A percentile compares a stretch with the other conserved stretches of the same genome.
These are phyloP conservation scores for Stachybotrys chlorohalonatus DNA, from an alignment of 2,329 filamentous ascomycete species.

Conservation along the genomic window DNA sequence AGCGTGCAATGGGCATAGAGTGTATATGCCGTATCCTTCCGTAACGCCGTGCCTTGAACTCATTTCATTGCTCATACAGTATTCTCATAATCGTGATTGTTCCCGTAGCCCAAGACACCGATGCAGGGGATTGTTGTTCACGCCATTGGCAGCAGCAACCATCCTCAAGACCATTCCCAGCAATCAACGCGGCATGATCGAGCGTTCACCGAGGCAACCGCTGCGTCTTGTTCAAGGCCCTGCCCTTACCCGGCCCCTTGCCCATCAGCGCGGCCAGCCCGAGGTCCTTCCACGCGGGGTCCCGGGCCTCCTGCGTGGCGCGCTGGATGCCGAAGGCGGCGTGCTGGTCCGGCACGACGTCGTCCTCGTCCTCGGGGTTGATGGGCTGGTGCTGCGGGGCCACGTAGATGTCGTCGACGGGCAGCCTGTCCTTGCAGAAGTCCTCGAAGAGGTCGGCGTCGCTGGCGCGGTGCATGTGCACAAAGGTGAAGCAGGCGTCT, in stretches of 20 bases:
- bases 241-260: slow-evolving; percentile 38
- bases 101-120: too few species aligned
- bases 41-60: not conserved
- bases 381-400: slow-evolving; percentile 69
- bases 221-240: slow-evolving; percentile 9
- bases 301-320: slow-evolving; percentile 62
- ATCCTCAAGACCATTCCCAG: too few species aligned
- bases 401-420: slow-evolving; percentile 77
- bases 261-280: slow-evolving; percentile 64
- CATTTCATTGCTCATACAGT: not conserved
- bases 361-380: slow-evolving; percentile 82
- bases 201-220: slow-evolving; percentile 8
- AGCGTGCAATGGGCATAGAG: not conserved
- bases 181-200: not conserved
- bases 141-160: too few species aligned
- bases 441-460: slow-evolving; percentile 75
- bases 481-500: slow-evolving; percentile 65
- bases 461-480: slow-evolving; percentile 64
- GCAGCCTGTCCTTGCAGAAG: slow-evolving; percentile 61
- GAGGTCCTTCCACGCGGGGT: slow-evolving; percentile 72
- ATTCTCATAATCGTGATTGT: too few species aligned
- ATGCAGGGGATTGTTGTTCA: too few species aligned
- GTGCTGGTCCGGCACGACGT: slow-evolving; percentile 81
- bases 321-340: slow-evolving; percentile 79
- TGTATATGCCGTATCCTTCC: not conserved